phyloP scores from a whole-genome alignment of 2,329 filamentous ascomycete species.

The Trichoderma atrobrunneum region DNA sequence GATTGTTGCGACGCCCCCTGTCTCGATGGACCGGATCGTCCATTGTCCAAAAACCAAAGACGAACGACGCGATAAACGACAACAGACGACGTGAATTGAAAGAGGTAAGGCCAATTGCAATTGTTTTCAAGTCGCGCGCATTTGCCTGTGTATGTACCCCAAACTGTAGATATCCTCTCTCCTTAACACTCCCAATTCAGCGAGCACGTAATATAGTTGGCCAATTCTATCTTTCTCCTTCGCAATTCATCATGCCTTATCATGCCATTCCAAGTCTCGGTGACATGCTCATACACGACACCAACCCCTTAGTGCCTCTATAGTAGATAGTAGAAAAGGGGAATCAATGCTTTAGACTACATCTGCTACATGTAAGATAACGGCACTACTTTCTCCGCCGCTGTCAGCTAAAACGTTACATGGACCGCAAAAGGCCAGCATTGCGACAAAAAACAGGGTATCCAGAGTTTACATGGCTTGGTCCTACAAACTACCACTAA shows the following conservation, averaged over 20 bases:
- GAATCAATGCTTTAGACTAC: not conserved
- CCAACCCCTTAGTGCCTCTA: not conserved
- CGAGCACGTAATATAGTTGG: not conserved
- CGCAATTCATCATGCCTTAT: not conserved
- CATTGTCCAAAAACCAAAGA: not conserved
- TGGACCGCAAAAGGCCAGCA: not conserved
- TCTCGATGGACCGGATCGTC: not conserved
- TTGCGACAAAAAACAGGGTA: not conserved
- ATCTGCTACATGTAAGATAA: not conserved
- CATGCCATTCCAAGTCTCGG: not conserved
- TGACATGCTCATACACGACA: not conserved
- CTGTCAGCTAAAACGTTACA: slow-evolving; percentile 1
- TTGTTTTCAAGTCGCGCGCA: not conserved
- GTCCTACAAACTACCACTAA: not conserved
- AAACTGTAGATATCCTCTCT: not conserved
- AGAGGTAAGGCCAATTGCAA: not conserved
- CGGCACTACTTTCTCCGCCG: not conserved
- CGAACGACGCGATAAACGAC: not conserved
- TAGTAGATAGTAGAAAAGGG: not conserved
- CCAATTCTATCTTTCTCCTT: not conserved
- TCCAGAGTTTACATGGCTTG: not conserved
- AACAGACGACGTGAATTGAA: not conserved
- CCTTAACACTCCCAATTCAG: not conserved
- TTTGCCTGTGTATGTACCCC: not conserved
- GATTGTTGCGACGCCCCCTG: not conserved